Base-by-base conservation (phyloP, 352 stramenopile species). In the Globisporangium apiculatum region DNA sequence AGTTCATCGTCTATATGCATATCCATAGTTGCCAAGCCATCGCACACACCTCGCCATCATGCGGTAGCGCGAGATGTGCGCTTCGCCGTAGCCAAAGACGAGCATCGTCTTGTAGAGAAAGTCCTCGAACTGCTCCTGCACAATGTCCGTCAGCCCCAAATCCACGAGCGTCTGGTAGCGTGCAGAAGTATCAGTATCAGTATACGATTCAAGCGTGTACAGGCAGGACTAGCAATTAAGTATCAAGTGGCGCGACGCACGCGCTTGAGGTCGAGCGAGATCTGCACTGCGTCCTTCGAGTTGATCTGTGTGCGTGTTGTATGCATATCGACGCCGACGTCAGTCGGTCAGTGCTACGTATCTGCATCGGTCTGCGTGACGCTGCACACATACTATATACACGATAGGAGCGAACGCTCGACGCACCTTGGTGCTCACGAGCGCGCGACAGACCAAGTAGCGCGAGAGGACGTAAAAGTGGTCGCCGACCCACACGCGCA, bases 31-130 rank as follows among this genome's bases (percentile, higher is more conserved):
- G 24, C 24, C 24, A 31, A 31, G 24, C 24, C 24, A 31, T 31
- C 24, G 24, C 7, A 43, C 40, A 12, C 11, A 89, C 83, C 76
- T 92, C 7, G 83, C 85, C 83, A 95, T 93, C 85, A 95, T 95
- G 50, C 83, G 69, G 59, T 95, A 92, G 68, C 85, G 81, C 36
- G 81, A 78, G 51, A 95, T 90, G 62, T 95, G 82, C 12, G 76
- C 58, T 54, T 95, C 81, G 8, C 83, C 81, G 63, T 95, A 95
- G n/a, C 83, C 83, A 48, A 93, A 95, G 9, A 92, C 83, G 47
- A 89, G 71, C 81, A 95, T 91, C 7, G 85, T 95, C 68, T 95
- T 95, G 73, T 95, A 95, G 57, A 95, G 60, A 64, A 95, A 95
- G 55, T 95, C 84, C 58, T 95, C 85, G 58, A 95, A 95, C 75